Evolutionary conservation across 208 protist species (phyloP).

Genomic region (Crithidia bombi): DNA sequence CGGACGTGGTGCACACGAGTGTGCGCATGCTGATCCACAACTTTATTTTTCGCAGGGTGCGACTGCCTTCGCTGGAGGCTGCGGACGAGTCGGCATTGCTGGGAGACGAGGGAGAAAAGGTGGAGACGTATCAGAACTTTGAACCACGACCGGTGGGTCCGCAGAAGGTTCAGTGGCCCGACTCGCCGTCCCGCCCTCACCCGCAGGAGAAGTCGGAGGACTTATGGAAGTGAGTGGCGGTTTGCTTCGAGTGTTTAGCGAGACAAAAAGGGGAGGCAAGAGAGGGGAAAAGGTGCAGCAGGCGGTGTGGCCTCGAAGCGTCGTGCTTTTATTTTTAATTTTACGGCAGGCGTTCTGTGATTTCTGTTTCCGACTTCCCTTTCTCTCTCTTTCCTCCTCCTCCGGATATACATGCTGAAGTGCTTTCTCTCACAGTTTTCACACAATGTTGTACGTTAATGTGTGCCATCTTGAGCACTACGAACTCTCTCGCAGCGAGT

Average conservation of each 20-base stretch:
- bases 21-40: constrained; percentile 89
- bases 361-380: too few species aligned
- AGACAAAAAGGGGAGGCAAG: too few species aligned
- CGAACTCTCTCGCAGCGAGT: too few species aligned
- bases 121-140: constrained; percentile 80
- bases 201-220: constrained; percentile 33
- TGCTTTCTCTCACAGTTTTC: too few species aligned
- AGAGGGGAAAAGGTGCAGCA: not conserved
- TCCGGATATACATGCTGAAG: too few species aligned
- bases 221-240: constrained; percentile 33
- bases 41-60: constrained; percentile 79
- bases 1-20: constrained; percentile 85
- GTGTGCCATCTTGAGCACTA: too few species aligned
- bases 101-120: constrained; percentile 45
- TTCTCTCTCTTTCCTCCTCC: too few species aligned
- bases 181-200: constrained; percentile 37
- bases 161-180: constrained; percentile 44
- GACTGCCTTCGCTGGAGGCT: constrained; percentile 52
- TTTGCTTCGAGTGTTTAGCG: too few species aligned
- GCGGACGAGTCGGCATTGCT: constrained; percentile 59
- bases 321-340: too few species aligned
- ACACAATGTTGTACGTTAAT: too few species aligned
- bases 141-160: constrained; percentile 61
- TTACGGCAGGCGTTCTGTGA: too few species aligned
- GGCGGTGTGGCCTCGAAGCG: not conserved